Evolutionary conservation across 179 eudicot species (phyloP), one percentile per base, ranked within the genome.

Genomic region (Vitellaria paradoxa): DNA sequence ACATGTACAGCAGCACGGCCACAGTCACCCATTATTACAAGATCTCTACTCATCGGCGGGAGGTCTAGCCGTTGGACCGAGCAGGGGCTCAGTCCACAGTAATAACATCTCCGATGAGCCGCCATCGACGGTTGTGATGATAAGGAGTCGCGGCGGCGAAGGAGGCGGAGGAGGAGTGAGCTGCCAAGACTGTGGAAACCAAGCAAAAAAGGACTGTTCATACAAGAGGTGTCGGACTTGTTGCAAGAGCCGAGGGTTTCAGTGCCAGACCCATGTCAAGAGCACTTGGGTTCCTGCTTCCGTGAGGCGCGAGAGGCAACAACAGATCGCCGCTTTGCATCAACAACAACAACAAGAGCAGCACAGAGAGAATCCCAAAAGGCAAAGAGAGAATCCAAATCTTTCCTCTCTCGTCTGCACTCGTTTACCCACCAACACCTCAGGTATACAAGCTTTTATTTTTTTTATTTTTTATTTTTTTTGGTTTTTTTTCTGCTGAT

Each of bases 211-310:
- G 57, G 98, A 92, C 55, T 94, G 98, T 66, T n/a, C 73, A 0
- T 91, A 94, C 49, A 91, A 89, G 97, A 85, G 98, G 65, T 94
- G 98, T 74, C 87, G 98, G 64, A 89, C 97, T 60, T 94, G 98
- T 63, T 94, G 98, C 23, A 91, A 89, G 83, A 92, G 93, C 65
- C 83, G 94, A 7, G 98, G 97, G n/a, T 89, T 87, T 68, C 82
- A 90, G 42, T 94, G 98, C 73, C 85, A 88, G 24, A 94, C 97
- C 20, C 98, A 94, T 76, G 85, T 94, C 53, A 94, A 81, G 80
- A 89, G 94, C 87, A 94, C 98, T 9, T 94, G 98, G 98, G 93
- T 94, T 9, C 96, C 98, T 0, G 96, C 98, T 4, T 85, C 94
- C 0, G 86, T 85, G 37, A 69, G 98, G 21, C 84, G 98, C 0